Conservation (phyloP, 148 eudicot genomes). For the Camellia granthamiana region DNA sequence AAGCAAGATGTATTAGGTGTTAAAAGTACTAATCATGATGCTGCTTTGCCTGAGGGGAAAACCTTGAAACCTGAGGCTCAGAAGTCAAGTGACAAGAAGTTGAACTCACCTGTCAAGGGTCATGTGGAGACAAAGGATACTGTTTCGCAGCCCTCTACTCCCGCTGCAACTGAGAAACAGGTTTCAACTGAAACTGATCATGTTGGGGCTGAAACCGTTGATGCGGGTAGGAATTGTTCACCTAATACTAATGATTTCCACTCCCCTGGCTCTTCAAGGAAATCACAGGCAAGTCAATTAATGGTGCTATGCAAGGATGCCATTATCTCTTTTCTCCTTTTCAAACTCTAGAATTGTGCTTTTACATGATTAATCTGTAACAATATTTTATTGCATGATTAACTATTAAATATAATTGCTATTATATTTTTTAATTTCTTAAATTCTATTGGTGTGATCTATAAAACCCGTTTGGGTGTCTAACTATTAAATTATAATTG, state of each 20-base stretch:
- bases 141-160: constrained; percentile 34
- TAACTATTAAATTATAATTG: too few relatives aligned
- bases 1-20: constrained; percentile 46
- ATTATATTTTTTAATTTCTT: too few relatives aligned
- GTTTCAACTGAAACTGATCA: constrained; percentile 30
- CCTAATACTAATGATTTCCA: constrained; percentile 32
- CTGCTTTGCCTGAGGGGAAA: constrained; percentile 28
- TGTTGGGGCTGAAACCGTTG: constrained; percentile 39
- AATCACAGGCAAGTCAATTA: constrained; percentile 42
- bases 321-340: not conserved
- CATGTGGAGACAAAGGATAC: constrained; percentile 26
- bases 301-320: not conserved
- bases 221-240: constrained; percentile 28
- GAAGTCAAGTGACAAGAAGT: constrained; percentile 45
- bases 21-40: constrained; percentile 41
- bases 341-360: too few relatives aligned
- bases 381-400: too few relatives aligned
- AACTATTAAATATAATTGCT: too few relatives aligned
- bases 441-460: too few relatives aligned
- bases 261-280: constrained; percentile 43
- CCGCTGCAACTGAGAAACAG: constrained; percentile 34
- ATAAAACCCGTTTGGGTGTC: too few relatives aligned
- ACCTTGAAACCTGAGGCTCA: constrained; percentile 41
- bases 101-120: constrained; percentile 47
- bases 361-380: too few relatives aligned